These are phyloP conservation scores for Ogataea populi-albae DNA, from an alignment of 805 yeast genomes.

Conservation along the genomic window DNA sequence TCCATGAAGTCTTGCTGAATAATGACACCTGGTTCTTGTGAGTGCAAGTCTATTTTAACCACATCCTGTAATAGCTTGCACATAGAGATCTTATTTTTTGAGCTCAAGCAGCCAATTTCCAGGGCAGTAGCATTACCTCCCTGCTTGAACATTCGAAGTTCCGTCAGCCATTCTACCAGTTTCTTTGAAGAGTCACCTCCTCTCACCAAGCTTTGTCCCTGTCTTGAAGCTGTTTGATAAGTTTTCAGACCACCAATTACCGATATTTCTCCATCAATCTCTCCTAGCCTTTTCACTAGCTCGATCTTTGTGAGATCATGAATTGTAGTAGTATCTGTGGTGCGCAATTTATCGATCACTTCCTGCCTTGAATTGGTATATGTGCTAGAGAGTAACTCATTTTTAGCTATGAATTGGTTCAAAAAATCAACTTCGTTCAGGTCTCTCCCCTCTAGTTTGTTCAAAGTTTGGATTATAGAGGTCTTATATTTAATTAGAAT, in stretches of 20 bases:
- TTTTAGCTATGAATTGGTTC: constrained; percentile 6
- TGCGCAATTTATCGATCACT: constrained; percentile 12
- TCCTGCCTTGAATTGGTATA: constrained; percentile 13
- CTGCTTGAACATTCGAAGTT: constrained; percentile 18
- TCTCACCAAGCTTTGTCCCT: constrained; percentile 72
- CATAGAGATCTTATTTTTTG: constrained; percentile 64
- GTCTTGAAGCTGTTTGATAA: constrained; percentile 82
- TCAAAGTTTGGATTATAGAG: constrained; percentile 31
- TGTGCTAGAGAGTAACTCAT: not conserved
- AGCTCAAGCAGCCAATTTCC: constrained; percentile 81
- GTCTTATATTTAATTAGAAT: constrained; percentile 57
- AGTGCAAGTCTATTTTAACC: constrained; percentile 71
- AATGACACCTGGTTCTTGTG: constrained; percentile 66
- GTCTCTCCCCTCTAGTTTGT: constrained; percentile 4
- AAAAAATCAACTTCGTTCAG: constrained; percentile 13
- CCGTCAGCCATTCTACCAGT: constrained; percentile 68
- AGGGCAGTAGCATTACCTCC: constrained; percentile 45
- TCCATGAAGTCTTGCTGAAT: constrained; percentile 82
- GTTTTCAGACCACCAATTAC: constrained; percentile 71
- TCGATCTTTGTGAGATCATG: not conserved
- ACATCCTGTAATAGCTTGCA: constrained; percentile 51
- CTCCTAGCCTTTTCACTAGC: constrained; percentile 40
- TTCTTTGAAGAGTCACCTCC: constrained; percentile 93
- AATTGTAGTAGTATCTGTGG: not conserved
- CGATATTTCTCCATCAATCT: constrained; percentile 59